Percentiles rank a stretch among this genome's conserved stretches.
Evolutionary conservation across 331 rosid genomes (phyloP).

Genomic region (Rhamnella rubrinervis): DNA sequence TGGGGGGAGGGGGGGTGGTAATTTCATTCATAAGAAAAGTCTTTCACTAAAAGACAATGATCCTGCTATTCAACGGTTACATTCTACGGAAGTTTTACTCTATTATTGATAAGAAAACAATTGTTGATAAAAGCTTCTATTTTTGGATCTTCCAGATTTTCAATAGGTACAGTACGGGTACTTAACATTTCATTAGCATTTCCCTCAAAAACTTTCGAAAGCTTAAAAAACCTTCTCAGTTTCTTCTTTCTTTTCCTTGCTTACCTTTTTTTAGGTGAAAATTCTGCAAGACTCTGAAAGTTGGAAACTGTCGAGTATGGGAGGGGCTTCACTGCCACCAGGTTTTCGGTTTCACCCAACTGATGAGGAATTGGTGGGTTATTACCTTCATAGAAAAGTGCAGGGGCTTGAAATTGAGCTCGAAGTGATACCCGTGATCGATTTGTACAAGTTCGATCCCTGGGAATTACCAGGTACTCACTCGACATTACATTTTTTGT

Average conservation of each 20-base stretch:
- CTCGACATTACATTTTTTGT: constrained; percentile 7
- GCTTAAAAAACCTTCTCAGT: not conserved
- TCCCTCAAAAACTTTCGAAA: not conserved
- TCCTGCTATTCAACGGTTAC: constrained; percentile 51
- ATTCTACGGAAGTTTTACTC: constrained; percentile 51
- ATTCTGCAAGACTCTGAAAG: constrained; percentile 20
- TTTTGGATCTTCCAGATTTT: constrained; percentile 85
- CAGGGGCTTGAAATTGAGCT: constrained; percentile 85
- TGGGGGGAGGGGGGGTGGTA: constrained; percentile 33
- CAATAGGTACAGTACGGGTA: constrained; percentile 50
- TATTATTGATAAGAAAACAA: constrained; percentile 43
- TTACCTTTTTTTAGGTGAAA: not conserved
- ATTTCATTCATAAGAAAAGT: constrained; percentile 15
- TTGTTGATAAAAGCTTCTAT: constrained; percentile 62
- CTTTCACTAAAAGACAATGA: constrained; percentile 58
- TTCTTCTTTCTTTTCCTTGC: constrained; percentile 10
- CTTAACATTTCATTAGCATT: constrained; percentile 25
- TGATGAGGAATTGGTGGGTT: constrained; percentile 82
- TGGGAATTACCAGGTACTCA: constrained; percentile 92
- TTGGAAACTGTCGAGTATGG: constrained; percentile 38
- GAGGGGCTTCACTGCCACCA: constrained; percentile 74
- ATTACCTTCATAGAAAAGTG: constrained; percentile 83
- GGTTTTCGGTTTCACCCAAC: constrained; percentile 95
- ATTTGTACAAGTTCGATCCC: constrained; percentile 86
- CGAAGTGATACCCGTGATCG: constrained; percentile 80